Evolutionary conservation across 2,329 filamentous ascomycete species (phyloP).

Genomic region (Fusarium nanum): DNA sequence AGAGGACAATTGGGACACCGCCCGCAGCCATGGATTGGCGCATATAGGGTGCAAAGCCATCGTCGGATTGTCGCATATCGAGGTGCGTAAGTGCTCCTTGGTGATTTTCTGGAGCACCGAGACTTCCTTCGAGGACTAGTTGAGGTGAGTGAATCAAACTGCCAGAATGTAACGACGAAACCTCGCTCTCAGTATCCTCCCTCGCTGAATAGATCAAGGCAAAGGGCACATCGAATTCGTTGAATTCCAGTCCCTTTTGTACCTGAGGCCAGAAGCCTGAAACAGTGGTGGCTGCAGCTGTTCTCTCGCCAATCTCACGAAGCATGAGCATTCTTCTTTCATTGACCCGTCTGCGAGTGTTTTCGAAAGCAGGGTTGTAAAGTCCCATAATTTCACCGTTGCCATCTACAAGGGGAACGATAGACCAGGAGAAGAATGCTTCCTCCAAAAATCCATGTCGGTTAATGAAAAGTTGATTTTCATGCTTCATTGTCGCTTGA

Average conservation of each 20-base stretch:
- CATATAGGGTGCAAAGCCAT: constrained; percentile 82
- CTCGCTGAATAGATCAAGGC: constrained; percentile 80
- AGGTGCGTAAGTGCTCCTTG: constrained; percentile 68
- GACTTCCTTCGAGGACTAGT: constrained; percentile 75
- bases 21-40: constrained; percentile 77
- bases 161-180: constrained; percentile 76
- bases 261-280: constrained; percentile 80
- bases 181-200: constrained; percentile 78
- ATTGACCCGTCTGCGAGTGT: constrained; percentile 80
- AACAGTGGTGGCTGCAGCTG: constrained; percentile 76
- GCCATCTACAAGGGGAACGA: constrained; percentile 79
- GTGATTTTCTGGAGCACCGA: constrained; percentile 76
- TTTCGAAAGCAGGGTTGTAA: constrained; percentile 85
- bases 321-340: constrained; percentile 84
- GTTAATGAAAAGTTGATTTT: constrained; percentile 79
- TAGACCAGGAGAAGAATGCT: constrained; percentile 84
- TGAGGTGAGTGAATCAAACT: constrained; percentile 71
- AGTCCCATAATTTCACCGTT: constrained; percentile 80
- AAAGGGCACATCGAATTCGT: constrained; percentile 81
- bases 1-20: constrained; percentile 74
- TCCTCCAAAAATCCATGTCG: constrained; percentile 80
- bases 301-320: constrained; percentile 80
- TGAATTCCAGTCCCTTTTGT: constrained; percentile 75
- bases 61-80: constrained; percentile 75
- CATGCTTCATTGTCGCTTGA: constrained; percentile 86